Evolutionary conservation across 2,329 filamentous ascomycete species (phyloP).

Genomic region (Sclerotinia glacialis): DNA sequence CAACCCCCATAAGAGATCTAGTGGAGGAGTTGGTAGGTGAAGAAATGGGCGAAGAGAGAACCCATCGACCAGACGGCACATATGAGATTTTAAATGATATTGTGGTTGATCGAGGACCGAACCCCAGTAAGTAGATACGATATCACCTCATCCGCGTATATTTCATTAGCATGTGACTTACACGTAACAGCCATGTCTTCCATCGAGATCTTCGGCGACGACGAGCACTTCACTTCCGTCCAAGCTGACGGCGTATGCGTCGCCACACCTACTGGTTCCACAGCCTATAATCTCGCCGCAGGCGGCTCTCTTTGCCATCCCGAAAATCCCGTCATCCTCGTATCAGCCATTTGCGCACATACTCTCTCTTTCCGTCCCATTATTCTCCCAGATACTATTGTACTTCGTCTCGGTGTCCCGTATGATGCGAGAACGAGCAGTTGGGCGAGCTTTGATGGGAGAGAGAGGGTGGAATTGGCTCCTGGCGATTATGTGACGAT

Average conservation of each 20-base stretch:
- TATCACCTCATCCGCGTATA: not conserved
- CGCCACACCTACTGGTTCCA: constrained; percentile 90
- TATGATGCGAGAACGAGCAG: constrained; percentile 85
- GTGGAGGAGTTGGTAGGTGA: constrained; percentile 89
- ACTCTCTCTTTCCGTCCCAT: constrained; percentile 95
- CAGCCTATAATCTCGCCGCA: constrained; percentile 91
- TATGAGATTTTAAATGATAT: constrained; percentile 94
- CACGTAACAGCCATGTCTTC: constrained; percentile 71
- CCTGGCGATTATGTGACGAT: constrained; percentile 84
- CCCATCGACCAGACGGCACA: constrained; percentile 78
- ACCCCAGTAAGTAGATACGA: constrained; percentile 64
- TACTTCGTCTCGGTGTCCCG: constrained; percentile 88
- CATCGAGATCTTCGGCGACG: constrained; percentile 89
- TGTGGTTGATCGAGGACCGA: constrained; percentile 92
- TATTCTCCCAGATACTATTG: constrained; percentile 92
- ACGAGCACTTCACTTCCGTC: constrained; percentile 88
- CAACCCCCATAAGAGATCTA: constrained; percentile 58
- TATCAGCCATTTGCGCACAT: constrained; percentile 92
- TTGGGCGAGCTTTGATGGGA: constrained; percentile 97
- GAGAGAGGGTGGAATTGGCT: constrained; percentile 75
- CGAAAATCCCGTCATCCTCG: constrained; percentile 92
- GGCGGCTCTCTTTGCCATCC: constrained; percentile 95
- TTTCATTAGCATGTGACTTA: constrained; percentile 21
- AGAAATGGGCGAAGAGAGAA: constrained; percentile 77
- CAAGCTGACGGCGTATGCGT: constrained; percentile 92